Conservation (phyloP, 768 basidiomycete species). For the Trametes gibbosa region DNA sequence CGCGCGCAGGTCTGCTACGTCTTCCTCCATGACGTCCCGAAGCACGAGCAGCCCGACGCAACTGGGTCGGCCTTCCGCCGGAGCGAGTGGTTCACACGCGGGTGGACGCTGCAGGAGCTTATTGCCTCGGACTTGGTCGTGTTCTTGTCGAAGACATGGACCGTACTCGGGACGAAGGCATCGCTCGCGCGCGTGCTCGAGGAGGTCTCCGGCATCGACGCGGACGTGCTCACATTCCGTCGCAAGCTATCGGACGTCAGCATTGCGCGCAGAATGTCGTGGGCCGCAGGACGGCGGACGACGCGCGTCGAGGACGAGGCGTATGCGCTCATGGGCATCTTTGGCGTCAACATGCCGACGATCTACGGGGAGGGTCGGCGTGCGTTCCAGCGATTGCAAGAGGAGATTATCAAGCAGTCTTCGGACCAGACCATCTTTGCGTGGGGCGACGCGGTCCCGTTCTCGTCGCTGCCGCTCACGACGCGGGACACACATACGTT, state of each 20-base stretch:
- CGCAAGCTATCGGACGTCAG: constrained; percentile 10
- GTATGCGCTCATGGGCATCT: constrained; percentile 17
- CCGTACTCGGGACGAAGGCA: constrained; percentile 12
- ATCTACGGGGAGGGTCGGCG: constrained; percentile 14
- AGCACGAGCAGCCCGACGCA: neutral
- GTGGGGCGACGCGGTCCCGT: constrained; percentile 9
- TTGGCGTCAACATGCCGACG: constrained; percentile 13
- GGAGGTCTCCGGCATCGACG: constrained; percentile 13
- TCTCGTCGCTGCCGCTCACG: neutral
- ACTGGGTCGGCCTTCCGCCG: neutral
- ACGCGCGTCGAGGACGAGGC: constrained; percentile 18
- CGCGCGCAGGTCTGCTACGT: neutral
- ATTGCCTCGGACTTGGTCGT: constrained; percentile 8
- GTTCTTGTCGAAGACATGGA: constrained; percentile 10
- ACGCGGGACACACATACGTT: neutral
- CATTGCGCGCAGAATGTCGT: constrained; percentile 19
- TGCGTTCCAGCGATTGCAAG: constrained; percentile 13
- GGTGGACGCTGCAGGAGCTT: constrained; percentile 3
- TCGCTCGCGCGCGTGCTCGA: constrained; percentile 6
- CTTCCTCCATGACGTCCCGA: neutral
- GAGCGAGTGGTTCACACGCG: neutral
- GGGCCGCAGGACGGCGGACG: constrained; percentile 13
- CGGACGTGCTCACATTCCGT: constrained; percentile 13
- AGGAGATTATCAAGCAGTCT: constrained; percentile 14
- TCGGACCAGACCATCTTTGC: constrained; percentile 15